phyloP scores from a whole-genome alignment of 1,284 basidiomycete species.

The Ganoderma meredithae region DNA sequence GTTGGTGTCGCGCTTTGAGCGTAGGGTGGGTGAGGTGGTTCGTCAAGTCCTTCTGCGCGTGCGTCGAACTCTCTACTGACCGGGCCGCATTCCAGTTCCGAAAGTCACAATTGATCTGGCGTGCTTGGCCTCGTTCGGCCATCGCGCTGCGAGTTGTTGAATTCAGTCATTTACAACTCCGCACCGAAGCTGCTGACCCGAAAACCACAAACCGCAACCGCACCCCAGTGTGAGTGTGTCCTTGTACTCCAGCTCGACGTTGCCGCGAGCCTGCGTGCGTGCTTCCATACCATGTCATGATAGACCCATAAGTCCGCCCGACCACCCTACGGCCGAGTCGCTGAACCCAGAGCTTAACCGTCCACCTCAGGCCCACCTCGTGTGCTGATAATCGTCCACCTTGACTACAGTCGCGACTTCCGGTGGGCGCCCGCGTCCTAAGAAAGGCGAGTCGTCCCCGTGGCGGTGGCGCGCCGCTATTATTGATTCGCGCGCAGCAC shows the following conservation, averaged over 20 bases:
- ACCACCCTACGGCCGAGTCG: slow-evolving; percentile 10
- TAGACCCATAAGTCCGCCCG: neutral
- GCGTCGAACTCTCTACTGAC: slow-evolving; percentile 13
- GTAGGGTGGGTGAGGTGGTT: neutral
- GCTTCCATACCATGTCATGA: slow-evolving; percentile 2
- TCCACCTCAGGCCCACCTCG: slow-evolving; percentile 19
- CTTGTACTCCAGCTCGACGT: neutral
- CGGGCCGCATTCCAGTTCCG: slow-evolving; percentile 7
- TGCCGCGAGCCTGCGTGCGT: neutral
- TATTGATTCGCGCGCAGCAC: slow-evolving; percentile 10
- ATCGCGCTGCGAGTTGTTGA: neutral
- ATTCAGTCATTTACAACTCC: neutral
- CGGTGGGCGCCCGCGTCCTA: slow-evolving; percentile 22
- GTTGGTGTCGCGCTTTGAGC: neutral
- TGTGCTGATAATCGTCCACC: slow-evolving; percentile 31
- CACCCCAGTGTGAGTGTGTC: neutral
- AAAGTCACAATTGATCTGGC: slow-evolving; percentile 18
- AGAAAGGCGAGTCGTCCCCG: slow-evolving; percentile 24
- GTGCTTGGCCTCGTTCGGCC: neutral
- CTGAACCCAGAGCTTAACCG: slow-evolving; percentile 9
- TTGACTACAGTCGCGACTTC: slow-evolving; percentile 33
- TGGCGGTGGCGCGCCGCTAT: slow-evolving; percentile 13
- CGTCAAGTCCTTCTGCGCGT: slow-evolving; percentile 16
- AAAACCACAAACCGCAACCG: neutral
- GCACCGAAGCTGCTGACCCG: neutral